phyloP scores from a whole-genome alignment of 768 basidiomycete genomes.

The Mycena amicta region DNA sequence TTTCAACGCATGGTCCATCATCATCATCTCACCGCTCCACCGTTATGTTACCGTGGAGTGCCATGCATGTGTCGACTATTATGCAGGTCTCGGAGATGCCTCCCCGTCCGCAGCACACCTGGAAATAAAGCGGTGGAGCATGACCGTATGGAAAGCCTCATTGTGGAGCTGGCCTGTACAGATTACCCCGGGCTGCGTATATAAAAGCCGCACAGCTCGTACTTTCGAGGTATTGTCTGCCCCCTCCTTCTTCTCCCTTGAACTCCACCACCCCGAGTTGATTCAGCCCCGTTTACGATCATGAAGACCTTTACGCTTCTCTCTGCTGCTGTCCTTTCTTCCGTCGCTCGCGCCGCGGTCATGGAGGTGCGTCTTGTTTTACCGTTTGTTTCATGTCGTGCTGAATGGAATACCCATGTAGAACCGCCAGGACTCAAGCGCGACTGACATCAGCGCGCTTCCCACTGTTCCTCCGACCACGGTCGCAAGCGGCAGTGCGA shows the following conservation, averaged over 20 bases:
- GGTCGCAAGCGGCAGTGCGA: not conserved
- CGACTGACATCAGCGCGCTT: not conserved
- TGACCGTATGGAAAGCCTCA: not conserved
- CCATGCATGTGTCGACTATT: too few relatives aligned
- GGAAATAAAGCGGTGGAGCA: too few relatives aligned
- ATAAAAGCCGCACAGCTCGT: not conserved
- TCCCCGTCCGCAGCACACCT: too few relatives aligned
- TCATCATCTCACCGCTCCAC: too few relatives aligned
- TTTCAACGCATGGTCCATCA: too few relatives aligned
- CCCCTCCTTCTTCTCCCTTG: not conserved
- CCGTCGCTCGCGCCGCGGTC: not conserved
- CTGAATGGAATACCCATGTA: not conserved
- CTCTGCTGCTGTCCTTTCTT: not conserved
- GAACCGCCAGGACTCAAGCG: not conserved
- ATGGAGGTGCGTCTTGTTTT: not conserved
- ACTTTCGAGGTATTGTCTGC: not conserved
- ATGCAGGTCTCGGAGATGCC: too few relatives aligned
- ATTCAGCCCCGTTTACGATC: not conserved
- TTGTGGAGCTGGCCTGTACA: not conserved
- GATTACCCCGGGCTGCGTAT: not conserved
- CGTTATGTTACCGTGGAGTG: too few relatives aligned
- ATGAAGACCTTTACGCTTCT: not conserved
- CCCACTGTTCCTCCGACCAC: not conserved
- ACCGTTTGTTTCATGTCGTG: too few relatives aligned
- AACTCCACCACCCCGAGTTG: not conserved